These are phyloP conservation scores for Sclerospora graminicola DNA, from an alignment of 352 stramenopile genomes.

Conservation along the genomic window DNA sequence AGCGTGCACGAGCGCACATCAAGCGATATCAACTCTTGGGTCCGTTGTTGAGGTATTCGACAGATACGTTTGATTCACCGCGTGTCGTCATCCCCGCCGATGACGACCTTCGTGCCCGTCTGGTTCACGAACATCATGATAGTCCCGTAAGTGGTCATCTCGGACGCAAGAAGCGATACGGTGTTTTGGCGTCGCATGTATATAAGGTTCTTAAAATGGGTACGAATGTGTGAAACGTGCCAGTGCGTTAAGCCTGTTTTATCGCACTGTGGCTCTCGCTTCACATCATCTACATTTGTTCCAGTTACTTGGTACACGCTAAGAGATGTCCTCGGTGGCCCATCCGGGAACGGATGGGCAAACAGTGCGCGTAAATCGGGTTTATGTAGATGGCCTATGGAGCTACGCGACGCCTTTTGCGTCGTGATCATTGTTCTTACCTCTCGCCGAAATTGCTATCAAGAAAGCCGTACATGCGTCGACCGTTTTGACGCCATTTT, in stretches of 20 bases:
- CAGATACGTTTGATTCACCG: slow-evolving; percentile 1
- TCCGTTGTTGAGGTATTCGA: background rate
- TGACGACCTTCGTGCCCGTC: slow-evolving; percentile 1
- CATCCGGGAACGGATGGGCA: background rate
- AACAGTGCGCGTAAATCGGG: too few relatives aligned
- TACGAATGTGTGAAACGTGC: background rate
- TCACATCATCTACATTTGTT: background rate
- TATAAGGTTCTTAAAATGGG: background rate
- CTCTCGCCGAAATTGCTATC: background rate
- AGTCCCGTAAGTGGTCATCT: slow-evolving; percentile 2
- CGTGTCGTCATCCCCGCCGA: slow-evolving; percentile 1
- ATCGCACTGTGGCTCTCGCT: background rate
- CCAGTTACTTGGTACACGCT: background rate
- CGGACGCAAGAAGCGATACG: slow-evolving; percentile 5
- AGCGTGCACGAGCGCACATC: too few relatives aligned
- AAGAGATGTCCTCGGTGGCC: background rate
- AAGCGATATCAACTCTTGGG: background rate
- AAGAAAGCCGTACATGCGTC: background rate
- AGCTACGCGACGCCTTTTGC: background rate
- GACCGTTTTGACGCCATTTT: background rate
- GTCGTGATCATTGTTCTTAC: background rate
- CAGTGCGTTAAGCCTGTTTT: slow-evolving; percentile 1
- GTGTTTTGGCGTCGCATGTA: background rate
- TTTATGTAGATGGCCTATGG: background rate
- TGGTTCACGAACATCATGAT: slow-evolving; percentile 14